phyloP scores from a whole-genome alignment of 176 grass and related monocot species.

The Carex parvula region DNA sequence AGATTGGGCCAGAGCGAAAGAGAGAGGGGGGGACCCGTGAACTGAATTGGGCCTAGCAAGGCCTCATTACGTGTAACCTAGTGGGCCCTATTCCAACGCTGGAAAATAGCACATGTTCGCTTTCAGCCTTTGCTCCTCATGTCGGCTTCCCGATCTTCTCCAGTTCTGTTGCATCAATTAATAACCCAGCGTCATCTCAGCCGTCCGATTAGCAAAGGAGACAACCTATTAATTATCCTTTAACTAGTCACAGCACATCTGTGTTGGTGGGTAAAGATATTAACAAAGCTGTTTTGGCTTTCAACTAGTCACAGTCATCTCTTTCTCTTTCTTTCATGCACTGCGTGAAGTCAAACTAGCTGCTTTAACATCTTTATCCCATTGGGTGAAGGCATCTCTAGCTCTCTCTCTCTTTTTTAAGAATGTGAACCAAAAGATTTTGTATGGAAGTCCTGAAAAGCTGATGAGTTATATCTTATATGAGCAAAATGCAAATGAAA shows the following conservation, averaged over 20 bases:
- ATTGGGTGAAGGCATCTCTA: too few relatives aligned
- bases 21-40: neutral
- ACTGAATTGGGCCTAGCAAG: neutral
- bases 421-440: too few relatives aligned
- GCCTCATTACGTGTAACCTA: constrained; percentile 8
- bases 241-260: too few relatives aligned
- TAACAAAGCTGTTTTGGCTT: too few relatives aligned
- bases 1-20: neutral
- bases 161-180: neutral
- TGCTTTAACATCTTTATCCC: too few relatives aligned
- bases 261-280: neutral
- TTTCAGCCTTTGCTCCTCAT: constrained; percentile 45
- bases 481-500: too few relatives aligned
- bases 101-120: constrained; percentile 43
- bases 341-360: too few relatives aligned
- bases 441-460: too few relatives aligned
- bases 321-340: too few relatives aligned
- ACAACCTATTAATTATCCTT: neutral
- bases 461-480: too few relatives aligned
- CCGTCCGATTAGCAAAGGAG: neutral
- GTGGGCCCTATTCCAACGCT: neutral
- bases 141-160: constrained; percentile 14
- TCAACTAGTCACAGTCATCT: too few relatives aligned
- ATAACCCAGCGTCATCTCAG: neutral
- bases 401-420: too few relatives aligned